Evolutionary conservation across 2,329 filamentous ascomycete genomes (phyloP), one percentile per base, ranked within the genome.

Genomic region (Claviceps cyperi): DNA sequence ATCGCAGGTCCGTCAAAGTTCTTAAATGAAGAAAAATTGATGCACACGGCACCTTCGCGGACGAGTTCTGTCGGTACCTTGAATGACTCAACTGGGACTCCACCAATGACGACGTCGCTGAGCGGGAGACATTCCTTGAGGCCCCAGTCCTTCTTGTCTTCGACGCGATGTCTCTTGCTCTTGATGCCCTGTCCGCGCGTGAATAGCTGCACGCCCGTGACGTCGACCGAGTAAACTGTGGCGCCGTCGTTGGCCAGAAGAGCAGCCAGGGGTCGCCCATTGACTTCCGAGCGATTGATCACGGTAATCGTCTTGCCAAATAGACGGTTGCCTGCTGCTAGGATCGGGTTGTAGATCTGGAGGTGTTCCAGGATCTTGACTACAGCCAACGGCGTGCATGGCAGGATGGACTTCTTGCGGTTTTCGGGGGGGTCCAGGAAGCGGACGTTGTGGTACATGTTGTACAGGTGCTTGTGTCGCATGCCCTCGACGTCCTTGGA

Each of bases 391-490:
- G 92, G 92, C 2, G 92, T 98, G 74, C 92, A 98, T 5, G 92
- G 92, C 48, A 98, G 73, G 57, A 97, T 87, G 46, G 84, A 94
- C 73, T 98, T 97, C 66, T 87, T 86, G 52, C 73, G 75, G 66
- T 88, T 86, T 43, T 75, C 67, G 4, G 84, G 83, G 22, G 81
- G 73, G 68, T 98, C 92, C 51, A 98, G 76, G 72, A 90, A 97
- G 56, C 92, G 87, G 60, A 94, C 80, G 71, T 98, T 98, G 74
- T 96, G 86, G 71, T 97, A 98, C 90, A 98, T 96, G 77, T 98
- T 98, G 78, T 91, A 90, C 62, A 97, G 84, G 70, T 97, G 90
- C 63, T 83, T 83, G 69, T 96, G 91, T 59, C 84, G 88, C 52
- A 98, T 80, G 37, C 92, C 92, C 68, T 98, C 92, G 57, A 98